These are phyloP conservation scores for Pilatotrama ljubarskyi DNA, from an alignment of 768 basidiomycete genomes.

Conservation along the genomic window DNA sequence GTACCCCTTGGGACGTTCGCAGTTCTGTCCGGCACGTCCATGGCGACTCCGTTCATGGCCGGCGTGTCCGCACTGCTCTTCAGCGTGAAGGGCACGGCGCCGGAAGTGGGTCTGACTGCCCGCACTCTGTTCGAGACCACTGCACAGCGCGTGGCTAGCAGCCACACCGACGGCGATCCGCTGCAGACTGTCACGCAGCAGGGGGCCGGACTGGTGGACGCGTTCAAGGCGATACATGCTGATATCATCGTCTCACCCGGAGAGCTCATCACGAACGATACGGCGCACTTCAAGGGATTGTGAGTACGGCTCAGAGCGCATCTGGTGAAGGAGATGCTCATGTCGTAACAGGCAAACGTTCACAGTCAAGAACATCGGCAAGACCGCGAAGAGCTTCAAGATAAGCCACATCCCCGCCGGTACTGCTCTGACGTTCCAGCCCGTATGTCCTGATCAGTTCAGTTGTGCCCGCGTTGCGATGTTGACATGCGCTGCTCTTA, in stretches of 20 bases:
- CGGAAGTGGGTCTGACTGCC: constrained; percentile 31
- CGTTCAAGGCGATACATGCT: constrained; percentile 55
- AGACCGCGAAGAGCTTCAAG: constrained; percentile 42
- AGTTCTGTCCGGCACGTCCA: constrained; percentile 22
- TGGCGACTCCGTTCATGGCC: constrained; percentile 44
- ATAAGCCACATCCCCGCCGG: constrained; percentile 58
- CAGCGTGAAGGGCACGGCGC: constrained; percentile 39
- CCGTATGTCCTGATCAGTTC: constrained; percentile 31
- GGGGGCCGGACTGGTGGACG: constrained; percentile 58
- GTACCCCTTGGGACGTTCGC: constrained; percentile 23
- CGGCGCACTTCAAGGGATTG: constrained; percentile 49
- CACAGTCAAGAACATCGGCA: constrained; percentile 53
- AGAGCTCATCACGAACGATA: constrained; percentile 66
- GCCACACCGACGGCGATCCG: constrained; percentile 48
- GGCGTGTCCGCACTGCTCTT: constrained; percentile 47
- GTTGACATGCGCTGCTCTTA: constrained; percentile 14
- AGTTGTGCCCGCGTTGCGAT: not conserved
- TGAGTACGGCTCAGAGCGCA: constrained; percentile 30
- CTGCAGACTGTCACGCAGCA: constrained; percentile 54
- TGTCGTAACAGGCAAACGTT: constrained; percentile 43
- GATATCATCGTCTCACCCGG: constrained; percentile 54
- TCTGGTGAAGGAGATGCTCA: not conserved
- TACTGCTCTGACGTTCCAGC: constrained; percentile 48
- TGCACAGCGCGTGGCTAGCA: constrained; percentile 43
- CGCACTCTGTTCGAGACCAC: constrained; percentile 51